These are phyloP conservation scores for Sonneratia alba DNA, from an alignment of 345 rosid species.

Conservation along the genomic window DNA sequence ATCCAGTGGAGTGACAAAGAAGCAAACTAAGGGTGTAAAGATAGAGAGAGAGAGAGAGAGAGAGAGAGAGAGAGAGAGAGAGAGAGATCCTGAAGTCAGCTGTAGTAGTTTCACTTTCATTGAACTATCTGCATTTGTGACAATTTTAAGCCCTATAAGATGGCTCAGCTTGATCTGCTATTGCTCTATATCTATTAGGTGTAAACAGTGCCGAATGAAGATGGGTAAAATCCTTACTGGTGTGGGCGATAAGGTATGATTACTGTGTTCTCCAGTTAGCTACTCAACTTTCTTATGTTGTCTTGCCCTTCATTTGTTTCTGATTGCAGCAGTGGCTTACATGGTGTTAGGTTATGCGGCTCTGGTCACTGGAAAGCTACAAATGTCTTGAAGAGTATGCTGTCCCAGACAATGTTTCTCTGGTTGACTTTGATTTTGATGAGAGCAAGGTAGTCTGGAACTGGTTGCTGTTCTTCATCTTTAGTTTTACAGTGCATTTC, in stretches of 20 bases:
- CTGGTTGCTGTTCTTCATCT: neutral
- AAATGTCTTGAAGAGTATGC: constrained; percentile 66
- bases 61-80: neutral
- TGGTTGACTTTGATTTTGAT: constrained; percentile 86
- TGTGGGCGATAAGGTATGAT: constrained; percentile 79
- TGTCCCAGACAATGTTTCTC: constrained; percentile 37
- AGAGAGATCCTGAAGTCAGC: neutral
- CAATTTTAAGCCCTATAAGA: neutral
- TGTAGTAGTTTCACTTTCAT: neutral
- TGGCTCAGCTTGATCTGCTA: neutral
- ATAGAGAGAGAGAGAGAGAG: neutral
- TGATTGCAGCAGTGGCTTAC: neutral
- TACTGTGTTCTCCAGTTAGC: neutral
- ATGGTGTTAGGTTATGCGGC: constrained; percentile 66
- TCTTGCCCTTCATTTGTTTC: neutral
- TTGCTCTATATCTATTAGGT: constrained; percentile 31
- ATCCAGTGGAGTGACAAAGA: neutral
- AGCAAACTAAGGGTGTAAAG: neutral
- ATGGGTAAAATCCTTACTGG: constrained; percentile 78
- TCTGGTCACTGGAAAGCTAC: constrained; percentile 68
- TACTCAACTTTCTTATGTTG: neutral
- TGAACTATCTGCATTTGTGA: neutral
- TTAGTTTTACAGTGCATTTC: neutral
- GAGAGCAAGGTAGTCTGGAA: constrained; percentile 71
- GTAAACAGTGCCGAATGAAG: constrained; percentile 76